phyloP scores from a whole-genome alignment of 2,329 filamentous ascomycete genomes.

The Lachnellula subtilissima region DNA sequence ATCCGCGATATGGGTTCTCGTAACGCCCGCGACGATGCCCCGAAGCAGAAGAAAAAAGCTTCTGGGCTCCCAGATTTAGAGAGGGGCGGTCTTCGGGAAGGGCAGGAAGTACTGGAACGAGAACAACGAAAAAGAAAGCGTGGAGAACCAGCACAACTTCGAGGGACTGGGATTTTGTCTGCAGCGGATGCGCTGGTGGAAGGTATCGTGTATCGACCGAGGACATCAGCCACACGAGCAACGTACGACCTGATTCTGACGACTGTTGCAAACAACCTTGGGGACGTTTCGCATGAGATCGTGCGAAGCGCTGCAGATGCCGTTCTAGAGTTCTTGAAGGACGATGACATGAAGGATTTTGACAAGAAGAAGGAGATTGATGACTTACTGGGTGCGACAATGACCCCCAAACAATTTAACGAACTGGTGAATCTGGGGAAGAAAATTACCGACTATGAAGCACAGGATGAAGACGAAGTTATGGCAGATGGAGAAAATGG shows the following conservation, averaged over 20 bases:
- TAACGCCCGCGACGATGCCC: conserved; percentile 72
- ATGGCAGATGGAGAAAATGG: conserved; percentile 65
- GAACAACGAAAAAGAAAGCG: conserved; percentile 84
- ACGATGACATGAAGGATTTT: conserved; percentile 92
- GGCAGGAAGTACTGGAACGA: conserved; percentile 74
- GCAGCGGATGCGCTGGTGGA: conserved; percentile 84
- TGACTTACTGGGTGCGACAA: conserved; percentile 77
- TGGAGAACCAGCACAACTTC: conserved; percentile 64
- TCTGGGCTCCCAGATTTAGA: conserved; percentile 65
- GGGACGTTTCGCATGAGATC: conserved; percentile 88
- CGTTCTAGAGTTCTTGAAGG: conserved; percentile 85
- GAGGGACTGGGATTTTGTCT: conserved; percentile 73
- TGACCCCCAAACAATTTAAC: conserved; percentile 90
- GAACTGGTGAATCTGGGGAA: conserved; percentile 94
- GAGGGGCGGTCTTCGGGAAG: conserved; percentile 71
- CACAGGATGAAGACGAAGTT: conserved; percentile 90
- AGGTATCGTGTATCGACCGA: conserved; percentile 84
- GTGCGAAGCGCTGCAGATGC: conserved; percentile 92
- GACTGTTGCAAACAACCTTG: conserved; percentile 79
- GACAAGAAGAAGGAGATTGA: conserved; percentile 98
- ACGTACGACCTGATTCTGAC: conserved; percentile 94
- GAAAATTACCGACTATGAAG: conserved; percentile 98
- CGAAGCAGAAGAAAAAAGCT: conserved; percentile 71
- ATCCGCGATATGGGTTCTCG: conserved; percentile 92
- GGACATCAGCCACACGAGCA: conserved; percentile 84